These are phyloP conservation scores for Phialemoniopsis sp. DNA, from an alignment of 2,329 filamentous ascomycete species.

Conservation along the genomic window DNA sequence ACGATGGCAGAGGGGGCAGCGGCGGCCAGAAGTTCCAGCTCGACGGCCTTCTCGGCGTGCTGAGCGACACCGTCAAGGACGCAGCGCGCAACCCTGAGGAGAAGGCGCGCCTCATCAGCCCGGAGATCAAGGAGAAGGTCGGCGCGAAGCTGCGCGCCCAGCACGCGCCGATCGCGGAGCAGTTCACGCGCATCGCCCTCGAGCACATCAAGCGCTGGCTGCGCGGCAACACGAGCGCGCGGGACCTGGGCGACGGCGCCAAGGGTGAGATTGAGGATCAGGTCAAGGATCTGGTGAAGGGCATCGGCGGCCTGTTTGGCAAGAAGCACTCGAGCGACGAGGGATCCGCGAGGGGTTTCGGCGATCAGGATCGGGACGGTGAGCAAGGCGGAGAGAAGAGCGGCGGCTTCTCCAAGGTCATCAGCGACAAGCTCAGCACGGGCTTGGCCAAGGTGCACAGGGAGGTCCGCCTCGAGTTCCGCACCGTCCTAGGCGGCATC, in stretches of 20 bases:
- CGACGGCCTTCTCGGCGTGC: slow-evolving; percentile 34
- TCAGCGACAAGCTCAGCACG: slow-evolving; percentile 41
- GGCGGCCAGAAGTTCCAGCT: slow-evolving; percentile 29
- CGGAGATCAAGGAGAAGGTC: slow-evolving; percentile 41
- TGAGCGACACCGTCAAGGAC: slow-evolving; percentile 39
- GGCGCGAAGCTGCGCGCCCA: slow-evolving; percentile 32
- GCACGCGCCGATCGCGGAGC: slow-evolving; percentile 37
- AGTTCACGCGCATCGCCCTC: slow-evolving; percentile 40
- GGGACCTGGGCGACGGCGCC: slow-evolving; percentile 36
- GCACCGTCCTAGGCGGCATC: slow-evolving; percentile 34
- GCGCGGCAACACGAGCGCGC: slow-evolving; percentile 33
- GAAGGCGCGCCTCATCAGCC: slow-evolving; percentile 37
- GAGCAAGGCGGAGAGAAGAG: slow-evolving; percentile 19
- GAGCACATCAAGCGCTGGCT: slow-evolving; percentile 42
- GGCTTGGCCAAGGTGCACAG: slow-evolving; percentile 37
- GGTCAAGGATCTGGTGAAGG: slow-evolving; percentile 38
- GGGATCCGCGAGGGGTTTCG: slow-evolving; percentile 22
- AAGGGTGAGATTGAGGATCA: slow-evolving; percentile 39
- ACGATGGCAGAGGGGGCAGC: slow-evolving; percentile 9
- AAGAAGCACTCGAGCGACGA: slow-evolving; percentile 25
- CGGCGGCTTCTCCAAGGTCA: slow-evolving; percentile 37
- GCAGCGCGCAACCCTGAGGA: slow-evolving; percentile 39
- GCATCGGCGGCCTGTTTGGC: slow-evolving; percentile 34
- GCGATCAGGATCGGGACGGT: slow-evolving; percentile 18
- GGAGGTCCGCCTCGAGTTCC: slow-evolving; percentile 41